These are phyloP conservation scores for Solioccasus polychromus DNA, from an alignment of 768 basidiomycete genomes.

Conservation along the genomic window DNA sequence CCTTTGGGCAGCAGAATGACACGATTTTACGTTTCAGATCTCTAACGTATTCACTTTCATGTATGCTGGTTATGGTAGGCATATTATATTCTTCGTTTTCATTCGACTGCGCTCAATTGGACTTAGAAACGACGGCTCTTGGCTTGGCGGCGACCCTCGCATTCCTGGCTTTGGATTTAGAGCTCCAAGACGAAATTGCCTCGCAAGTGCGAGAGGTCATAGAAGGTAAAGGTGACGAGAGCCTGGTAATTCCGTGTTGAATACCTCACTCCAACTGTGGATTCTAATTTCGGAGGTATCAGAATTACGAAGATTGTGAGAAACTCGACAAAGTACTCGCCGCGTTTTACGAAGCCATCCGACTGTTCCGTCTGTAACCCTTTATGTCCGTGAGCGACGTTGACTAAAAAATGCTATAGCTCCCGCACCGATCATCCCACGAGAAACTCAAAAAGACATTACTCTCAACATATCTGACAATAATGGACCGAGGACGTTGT, in stretches of 20 bases:
- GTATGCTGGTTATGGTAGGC: slow-evolving; percentile 54
- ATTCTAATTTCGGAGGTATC: too few species aligned
- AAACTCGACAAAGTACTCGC: slow-evolving; percentile 28
- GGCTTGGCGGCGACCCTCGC: slow-evolving; percentile 32
- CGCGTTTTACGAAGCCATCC: slow-evolving; percentile 27
- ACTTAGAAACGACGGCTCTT: slow-evolving; percentile 31
- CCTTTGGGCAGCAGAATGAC: background rate
- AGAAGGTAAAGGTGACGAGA: too few species aligned
- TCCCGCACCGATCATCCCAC: slow-evolving; percentile 25
- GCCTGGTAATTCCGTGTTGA: too few species aligned
- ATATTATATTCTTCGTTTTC: background rate
- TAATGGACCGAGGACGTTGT: slow-evolving; percentile 7
- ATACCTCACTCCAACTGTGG: too few species aligned
- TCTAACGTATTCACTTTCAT: slow-evolving; percentile 51
- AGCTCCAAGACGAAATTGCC: slow-evolving; percentile 31
- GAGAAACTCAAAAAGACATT: slow-evolving; percentile 26
- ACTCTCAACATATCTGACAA: slow-evolving; percentile 15
- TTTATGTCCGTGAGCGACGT: background rate
- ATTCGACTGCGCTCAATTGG: background rate
- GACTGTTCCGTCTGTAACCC: slow-evolving; percentile 29
- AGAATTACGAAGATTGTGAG: slow-evolving; percentile 26
- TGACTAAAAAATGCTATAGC: slow-evolving; percentile 15
- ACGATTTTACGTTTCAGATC: slow-evolving; percentile 31
- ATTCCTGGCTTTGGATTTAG: slow-evolving; percentile 26
- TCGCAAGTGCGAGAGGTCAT: slow-evolving; percentile 27